phyloP scores from a whole-genome alignment of 2,329 filamentous ascomycete species.

The Colletotrichum cordylinicola region DNA sequence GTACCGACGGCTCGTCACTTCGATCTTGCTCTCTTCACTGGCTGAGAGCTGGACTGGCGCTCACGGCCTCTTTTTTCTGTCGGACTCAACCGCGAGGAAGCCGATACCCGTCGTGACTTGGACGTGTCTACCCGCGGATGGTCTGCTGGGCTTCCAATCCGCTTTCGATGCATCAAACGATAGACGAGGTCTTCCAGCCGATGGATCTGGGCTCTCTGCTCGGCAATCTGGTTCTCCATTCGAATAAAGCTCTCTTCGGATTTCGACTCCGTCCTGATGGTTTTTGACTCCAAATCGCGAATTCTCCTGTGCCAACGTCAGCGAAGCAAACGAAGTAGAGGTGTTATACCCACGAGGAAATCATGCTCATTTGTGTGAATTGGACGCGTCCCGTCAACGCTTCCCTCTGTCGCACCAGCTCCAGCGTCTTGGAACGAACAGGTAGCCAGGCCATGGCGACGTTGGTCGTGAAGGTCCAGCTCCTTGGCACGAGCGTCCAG shows the following conservation, averaged over 20 bases:
- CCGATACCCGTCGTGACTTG: conserved; percentile 8
- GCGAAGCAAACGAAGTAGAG: background rate
- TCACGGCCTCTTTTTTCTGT: conserved; percentile 3
- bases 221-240: conserved; percentile 28
- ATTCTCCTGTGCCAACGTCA: conserved; percentile 30
- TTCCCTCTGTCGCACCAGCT: conserved; percentile 51
- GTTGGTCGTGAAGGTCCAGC: conserved; percentile 41
- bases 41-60: background rate
- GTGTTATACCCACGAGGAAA: conserved; percentile 41
- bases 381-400: conserved; percentile 49
- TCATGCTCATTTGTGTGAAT: conserved; percentile 55
- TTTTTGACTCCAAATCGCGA: conserved; percentile 38
- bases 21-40: conserved; percentile 9
- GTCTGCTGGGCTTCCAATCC: conserved; percentile 13
- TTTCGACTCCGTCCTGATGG: conserved; percentile 33
- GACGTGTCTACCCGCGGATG: conserved; percentile 1
- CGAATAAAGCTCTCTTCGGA: conserved; percentile 30
- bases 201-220: conserved; percentile 32
- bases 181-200: conserved; percentile 31
- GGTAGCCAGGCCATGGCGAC: conserved; percentile 52
- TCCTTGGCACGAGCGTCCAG: conserved; percentile 43
- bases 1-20: background rate
- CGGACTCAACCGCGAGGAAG: conserved; percentile 1
- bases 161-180: conserved; percentile 28
- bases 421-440: conserved; percentile 48